Percentiles rank a stretch among this genome's conserved stretches.
phyloP scores from a whole-genome alignment of 2,329 filamentous ascomycete species.

The Penicillium fuscoglaucum region DNA sequence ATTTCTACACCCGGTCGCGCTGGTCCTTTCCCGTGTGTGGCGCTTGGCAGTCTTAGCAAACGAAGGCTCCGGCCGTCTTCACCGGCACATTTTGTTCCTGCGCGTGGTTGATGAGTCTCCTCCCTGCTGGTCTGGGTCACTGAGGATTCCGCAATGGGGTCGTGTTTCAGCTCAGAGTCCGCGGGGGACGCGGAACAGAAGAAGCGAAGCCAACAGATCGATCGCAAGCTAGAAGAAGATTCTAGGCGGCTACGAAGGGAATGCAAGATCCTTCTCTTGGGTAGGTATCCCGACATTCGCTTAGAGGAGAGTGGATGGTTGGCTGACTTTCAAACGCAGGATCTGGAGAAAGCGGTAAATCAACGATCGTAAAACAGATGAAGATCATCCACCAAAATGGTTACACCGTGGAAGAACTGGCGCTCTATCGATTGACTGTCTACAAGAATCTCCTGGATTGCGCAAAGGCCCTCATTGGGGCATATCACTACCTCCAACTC shows the following conservation, averaged over 20 bases:
- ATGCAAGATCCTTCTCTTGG: constrained; percentile 96
- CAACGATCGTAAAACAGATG: constrained; percentile 99
- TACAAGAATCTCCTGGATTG: constrained; percentile 99
- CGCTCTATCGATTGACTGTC: constrained; percentile 90
- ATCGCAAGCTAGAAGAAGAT: constrained; percentile 90
- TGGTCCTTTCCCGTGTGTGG: constrained; percentile 16
- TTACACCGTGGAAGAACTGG: constrained; percentile 90
- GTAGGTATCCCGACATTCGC: constrained; percentile 49
- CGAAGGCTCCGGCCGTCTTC: constrained; percentile 24
- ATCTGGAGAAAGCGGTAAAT: constrained; percentile 97
- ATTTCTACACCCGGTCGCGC: background rate
- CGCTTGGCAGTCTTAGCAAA: constrained; percentile 15
- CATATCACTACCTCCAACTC: constrained; percentile 89
- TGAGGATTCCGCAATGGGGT: constrained; percentile 66
- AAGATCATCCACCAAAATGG: constrained; percentile 99
- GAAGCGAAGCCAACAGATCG: constrained; percentile 95
- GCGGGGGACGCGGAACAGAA: constrained; percentile 83
- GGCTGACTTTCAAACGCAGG: constrained; percentile 54
- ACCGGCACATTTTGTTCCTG: constrained; percentile 30
- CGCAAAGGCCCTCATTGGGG: constrained; percentile 86
- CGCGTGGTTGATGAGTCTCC: constrained; percentile 26
- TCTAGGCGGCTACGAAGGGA: constrained; percentile 88
- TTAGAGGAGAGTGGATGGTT: constrained; percentile 7
- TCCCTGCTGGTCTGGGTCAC: constrained; percentile 26
- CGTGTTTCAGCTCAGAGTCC: constrained; percentile 84